A percentile compares a stretch with the other conserved stretches of the same genome.
These are phyloP conservation scores for Blakeslea trispora DNA, from an alignment of 371 early-diverging fungal genomes.

Conservation along the genomic window DNA sequence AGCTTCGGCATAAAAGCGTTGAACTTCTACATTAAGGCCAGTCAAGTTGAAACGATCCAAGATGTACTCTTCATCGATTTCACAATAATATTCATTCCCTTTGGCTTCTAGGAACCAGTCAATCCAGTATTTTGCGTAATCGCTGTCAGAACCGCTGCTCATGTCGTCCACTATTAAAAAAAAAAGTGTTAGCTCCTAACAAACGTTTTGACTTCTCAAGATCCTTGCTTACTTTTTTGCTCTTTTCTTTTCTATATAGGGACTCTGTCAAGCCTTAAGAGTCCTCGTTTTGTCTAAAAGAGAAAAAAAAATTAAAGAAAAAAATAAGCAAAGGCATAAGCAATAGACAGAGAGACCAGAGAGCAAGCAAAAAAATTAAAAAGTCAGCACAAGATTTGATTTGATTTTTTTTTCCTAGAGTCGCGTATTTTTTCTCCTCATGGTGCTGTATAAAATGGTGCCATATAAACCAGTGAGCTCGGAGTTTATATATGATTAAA, in stretches of 20 bases:
- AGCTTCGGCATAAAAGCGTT: slow-evolving; percentile 70
- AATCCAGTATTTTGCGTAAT: slow-evolving; percentile 75
- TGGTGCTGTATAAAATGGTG: no score
- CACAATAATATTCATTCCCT: slow-evolving; percentile 92
- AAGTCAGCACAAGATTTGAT: no score
- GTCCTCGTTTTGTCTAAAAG: neutral
- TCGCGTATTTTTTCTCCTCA: no score
- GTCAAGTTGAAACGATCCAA: slow-evolving; percentile 94
- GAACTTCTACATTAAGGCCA: slow-evolving; percentile 78
- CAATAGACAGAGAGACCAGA: neutral
- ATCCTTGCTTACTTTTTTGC: neutral
- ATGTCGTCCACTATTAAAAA: slow-evolving; percentile 19
- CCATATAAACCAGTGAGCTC: no score
- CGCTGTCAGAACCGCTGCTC: slow-evolving; percentile 59
- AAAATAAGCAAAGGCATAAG: neutral
- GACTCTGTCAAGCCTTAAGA: slow-evolving; percentile 1
- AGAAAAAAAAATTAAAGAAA: slow-evolving; percentile 8
- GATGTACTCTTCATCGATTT: slow-evolving; percentile 93
- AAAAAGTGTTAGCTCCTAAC: no score
- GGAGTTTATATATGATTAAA: no score
- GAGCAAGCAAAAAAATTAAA: no score
- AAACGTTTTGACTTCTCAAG: no score
- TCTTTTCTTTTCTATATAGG: neutral
- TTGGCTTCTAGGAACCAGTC: slow-evolving; percentile 74
- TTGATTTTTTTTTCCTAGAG: no score